These are phyloP conservation scores for Chaetoscypha palmicola DNA, from an alignment of 2,329 filamentous ascomycete species.

Conservation along the genomic window DNA sequence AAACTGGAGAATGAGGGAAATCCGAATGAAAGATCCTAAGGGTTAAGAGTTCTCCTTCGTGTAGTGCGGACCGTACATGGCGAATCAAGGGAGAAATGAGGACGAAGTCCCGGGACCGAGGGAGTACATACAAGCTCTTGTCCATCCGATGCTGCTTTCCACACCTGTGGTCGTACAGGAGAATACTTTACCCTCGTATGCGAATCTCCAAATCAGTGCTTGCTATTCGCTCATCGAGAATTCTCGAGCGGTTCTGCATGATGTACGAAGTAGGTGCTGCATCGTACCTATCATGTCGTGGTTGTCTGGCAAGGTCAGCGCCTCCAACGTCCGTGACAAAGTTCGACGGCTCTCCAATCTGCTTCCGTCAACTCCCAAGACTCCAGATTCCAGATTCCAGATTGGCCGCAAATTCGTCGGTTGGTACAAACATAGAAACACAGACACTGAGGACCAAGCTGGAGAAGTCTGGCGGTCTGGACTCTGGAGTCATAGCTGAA, in stretches of 20 bases:
- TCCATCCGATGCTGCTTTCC: neutral
- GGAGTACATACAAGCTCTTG: neutral
- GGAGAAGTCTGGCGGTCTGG: neutral
- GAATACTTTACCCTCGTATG: too few species aligned
- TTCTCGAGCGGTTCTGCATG: neutral
- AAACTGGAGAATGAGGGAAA: too few species aligned
- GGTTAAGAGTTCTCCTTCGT: too few species aligned
- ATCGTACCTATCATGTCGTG: neutral
- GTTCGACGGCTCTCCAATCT: too few species aligned
- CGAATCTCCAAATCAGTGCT: too few species aligned
- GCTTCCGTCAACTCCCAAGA: neutral
- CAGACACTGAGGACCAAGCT: neutral
- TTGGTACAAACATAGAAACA: neutral
- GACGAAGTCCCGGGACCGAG: neutral
- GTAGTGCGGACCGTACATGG: too few species aligned
- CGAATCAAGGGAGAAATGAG: too few species aligned
- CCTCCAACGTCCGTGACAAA: neutral
- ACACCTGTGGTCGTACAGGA: neutral
- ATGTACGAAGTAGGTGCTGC: neutral
- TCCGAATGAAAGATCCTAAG: too few species aligned
- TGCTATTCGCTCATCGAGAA: neutral
- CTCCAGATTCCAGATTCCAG: neutral
- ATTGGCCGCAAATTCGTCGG: neutral
- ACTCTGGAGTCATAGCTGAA: too few species aligned
- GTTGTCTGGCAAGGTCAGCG: neutral